These are phyloP conservation scores for Penicillium decumbens DNA, from an alignment of 2,329 filamentous ascomycete genomes.

Conservation along the genomic window DNA sequence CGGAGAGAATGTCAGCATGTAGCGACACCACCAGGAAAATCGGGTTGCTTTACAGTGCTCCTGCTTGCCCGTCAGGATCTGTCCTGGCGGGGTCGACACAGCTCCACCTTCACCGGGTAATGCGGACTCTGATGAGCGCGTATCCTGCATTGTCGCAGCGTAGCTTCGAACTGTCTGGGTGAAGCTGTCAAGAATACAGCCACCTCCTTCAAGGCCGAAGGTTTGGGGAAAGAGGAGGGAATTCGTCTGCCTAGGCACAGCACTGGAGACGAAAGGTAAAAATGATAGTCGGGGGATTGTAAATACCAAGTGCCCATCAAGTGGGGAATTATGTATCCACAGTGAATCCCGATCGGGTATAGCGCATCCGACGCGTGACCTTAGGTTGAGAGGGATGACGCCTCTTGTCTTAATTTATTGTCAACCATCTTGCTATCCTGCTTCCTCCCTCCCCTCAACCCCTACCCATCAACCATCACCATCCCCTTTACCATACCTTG, in stretches of 20 bases:
- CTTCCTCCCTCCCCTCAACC: too few relatives aligned
- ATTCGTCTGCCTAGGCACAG: constrained; percentile 31
- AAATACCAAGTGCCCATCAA: neutral
- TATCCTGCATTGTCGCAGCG: constrained; percentile 6
- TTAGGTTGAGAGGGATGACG: constrained; percentile 21
- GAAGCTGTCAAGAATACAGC: neutral
- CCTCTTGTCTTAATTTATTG: too few relatives aligned
- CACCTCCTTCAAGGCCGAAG: neutral
- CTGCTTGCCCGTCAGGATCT: constrained; percentile 84
- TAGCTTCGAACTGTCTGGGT: neutral
- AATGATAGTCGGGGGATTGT: neutral
- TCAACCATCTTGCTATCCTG: too few relatives aligned
- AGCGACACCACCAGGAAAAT: neutral
- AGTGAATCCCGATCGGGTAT: constrained; percentile 24
- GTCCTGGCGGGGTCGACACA: constrained; percentile 46
- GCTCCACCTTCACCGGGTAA: constrained; percentile 14
- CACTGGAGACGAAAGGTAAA: neutral
- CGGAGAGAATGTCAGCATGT: neutral
- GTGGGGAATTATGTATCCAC: neutral
- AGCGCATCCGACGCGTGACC: constrained; percentile 40
- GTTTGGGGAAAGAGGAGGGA: constrained; percentile 12
- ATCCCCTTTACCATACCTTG: too few relatives aligned
- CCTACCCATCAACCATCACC: too few relatives aligned
- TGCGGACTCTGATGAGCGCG: constrained; percentile 8
- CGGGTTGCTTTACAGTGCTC: constrained; percentile 71